Conservation (phyloP, 257 asterid species). For the Salvia miltiorrhiza region DNA sequence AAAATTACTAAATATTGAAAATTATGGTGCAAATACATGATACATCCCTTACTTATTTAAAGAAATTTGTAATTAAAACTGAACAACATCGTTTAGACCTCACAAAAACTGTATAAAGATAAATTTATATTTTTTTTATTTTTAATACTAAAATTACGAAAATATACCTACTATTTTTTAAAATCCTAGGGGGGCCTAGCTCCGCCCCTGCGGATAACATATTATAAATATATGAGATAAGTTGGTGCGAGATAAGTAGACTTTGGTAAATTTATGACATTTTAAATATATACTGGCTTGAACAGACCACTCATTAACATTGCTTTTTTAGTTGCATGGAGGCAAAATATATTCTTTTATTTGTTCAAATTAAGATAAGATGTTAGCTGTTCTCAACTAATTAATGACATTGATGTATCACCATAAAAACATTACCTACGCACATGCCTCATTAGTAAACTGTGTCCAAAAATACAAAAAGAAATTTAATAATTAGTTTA, state of each 20-base stretch:
- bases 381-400: conserved; percentile 9
- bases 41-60: no score
- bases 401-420: not conserved
- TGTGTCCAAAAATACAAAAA: not conserved
- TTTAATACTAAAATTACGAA: no score
- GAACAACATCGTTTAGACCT: no score
- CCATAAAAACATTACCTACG: not conserved
- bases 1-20: no score
- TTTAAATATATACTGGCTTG: not conserved
- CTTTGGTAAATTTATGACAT: not conserved
- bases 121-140: no score
- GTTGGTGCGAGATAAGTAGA: conserved; percentile 10
- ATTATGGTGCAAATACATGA: no score
- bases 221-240: not conserved
- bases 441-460: not conserved
- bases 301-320: not conserved
- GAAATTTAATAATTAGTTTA: no score
- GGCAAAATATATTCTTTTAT: not conserved
- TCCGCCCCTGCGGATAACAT: no score
- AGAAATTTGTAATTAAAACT: no score
- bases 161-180: no score
- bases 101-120: no score
- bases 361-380: not conserved
- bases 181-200: no score
- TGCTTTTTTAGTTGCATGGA: conserved; percentile 20